phyloP scores from a whole-genome alignment of 2,329 filamentous ascomycete species.

The Aspergillus proliferans region DNA sequence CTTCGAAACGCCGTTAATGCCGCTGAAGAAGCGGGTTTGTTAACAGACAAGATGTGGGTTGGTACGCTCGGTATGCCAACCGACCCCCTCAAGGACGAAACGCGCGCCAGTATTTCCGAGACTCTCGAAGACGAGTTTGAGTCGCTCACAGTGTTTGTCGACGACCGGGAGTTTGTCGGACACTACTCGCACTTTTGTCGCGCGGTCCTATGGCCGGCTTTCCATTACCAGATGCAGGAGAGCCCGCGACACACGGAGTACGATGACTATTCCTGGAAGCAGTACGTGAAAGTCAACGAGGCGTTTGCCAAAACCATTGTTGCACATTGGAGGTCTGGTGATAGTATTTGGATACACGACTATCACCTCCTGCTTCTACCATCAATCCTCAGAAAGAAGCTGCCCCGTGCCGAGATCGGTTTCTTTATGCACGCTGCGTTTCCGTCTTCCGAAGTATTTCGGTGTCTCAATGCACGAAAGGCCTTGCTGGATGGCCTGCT shows the following conservation, averaged over 20 bases:
- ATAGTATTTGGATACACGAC: slow-evolving; percentile 92
- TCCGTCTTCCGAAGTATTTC: slow-evolving; percentile 91
- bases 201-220: slow-evolving; percentile 93
- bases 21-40: slow-evolving; percentile 61
- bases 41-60: slow-evolving; percentile 74
- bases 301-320: slow-evolving; percentile 87
- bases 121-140: slow-evolving; percentile 61
- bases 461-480: slow-evolving; percentile 79
- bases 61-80: slow-evolving; percentile 91
- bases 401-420: slow-evolving; percentile 85
- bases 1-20: slow-evolving; percentile 80
- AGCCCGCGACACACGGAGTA: slow-evolving; percentile 98
- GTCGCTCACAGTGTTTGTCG: slow-evolving; percentile 76
- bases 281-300: slow-evolving; percentile 87
- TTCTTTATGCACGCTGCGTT: slow-evolving; percentile 96
- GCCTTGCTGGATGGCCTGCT: slow-evolving; percentile 88
- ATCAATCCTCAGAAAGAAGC: slow-evolving; percentile 77
- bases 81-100: slow-evolving; percentile 67
- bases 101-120: slow-evolving; percentile 76
- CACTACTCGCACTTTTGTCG: slow-evolving; percentile 97
- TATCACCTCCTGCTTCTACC: slow-evolving; percentile 90
- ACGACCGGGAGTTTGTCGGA: slow-evolving; percentile 87
- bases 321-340: slow-evolving; percentile 86
- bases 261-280: slow-evolving; percentile 93
- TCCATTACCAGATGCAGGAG: slow-evolving; percentile 96